phyloP scores from a whole-genome alignment of 495 filamentous ascomycete genomes.

The Aspergillus kassunensis region DNA sequence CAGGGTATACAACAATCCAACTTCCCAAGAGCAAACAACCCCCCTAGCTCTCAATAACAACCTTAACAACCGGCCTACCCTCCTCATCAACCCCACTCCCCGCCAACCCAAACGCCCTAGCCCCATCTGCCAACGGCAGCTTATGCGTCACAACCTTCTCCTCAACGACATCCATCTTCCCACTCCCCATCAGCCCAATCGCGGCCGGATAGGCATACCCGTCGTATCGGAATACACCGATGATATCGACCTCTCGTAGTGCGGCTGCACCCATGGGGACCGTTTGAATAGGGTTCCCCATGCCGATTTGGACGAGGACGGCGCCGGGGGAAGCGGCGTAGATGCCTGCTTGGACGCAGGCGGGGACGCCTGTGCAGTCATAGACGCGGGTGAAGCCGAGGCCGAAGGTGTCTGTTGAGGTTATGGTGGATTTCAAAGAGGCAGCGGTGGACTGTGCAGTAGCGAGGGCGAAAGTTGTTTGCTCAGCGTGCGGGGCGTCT shows the following conservation, averaged over 20 bases:
- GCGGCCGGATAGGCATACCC: constrained; percentile 77
- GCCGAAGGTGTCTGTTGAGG: constrained; percentile 34
- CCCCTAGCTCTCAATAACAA: constrained; percentile 58
- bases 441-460: constrained; percentile 44
- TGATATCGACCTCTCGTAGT: constrained; percentile 81
- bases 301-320: constrained; percentile 82
- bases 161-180: constrained; percentile 49
- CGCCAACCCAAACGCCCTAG: constrained; percentile 76
- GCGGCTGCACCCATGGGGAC: constrained; percentile 81
- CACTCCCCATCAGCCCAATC: constrained; percentile 64
- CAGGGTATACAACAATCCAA: neutral
- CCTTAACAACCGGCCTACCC: constrained; percentile 79
- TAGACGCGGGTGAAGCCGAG: constrained; percentile 76
- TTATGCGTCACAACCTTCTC: constrained; percentile 73
- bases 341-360: constrained; percentile 81
- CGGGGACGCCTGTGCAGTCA: constrained; percentile 87
- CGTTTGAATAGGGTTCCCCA: constrained; percentile 89
- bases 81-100: constrained; percentile 71
- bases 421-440: constrained; percentile 28
- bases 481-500: constrained; percentile 40
- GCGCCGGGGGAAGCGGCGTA: constrained; percentile 78
- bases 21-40: neutral
- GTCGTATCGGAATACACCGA: constrained; percentile 89
- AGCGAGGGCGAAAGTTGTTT: constrained; percentile 34
- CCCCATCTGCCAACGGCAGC: constrained; percentile 60